A percentile compares a stretch with the other conserved stretches of the same genome.
Evolutionary conservation across 2,329 filamentous ascomycete genomes (phyloP).

Genomic region (Ophiostoma populinum): DNA sequence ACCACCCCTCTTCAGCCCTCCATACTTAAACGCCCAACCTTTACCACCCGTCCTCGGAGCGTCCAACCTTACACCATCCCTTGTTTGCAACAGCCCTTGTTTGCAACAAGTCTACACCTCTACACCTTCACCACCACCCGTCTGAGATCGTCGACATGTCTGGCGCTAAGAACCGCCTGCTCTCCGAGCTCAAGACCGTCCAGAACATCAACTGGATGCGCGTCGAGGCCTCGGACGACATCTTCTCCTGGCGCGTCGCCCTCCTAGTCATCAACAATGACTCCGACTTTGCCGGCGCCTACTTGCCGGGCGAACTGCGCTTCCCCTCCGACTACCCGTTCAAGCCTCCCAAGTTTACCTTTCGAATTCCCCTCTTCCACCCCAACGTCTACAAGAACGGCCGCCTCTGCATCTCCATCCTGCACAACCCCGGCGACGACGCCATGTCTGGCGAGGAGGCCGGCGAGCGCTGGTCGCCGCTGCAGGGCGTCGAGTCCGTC

Average conservation of each 20-base stretch:
- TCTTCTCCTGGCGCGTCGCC: slow-evolving; percentile 74
- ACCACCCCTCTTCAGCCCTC: too few species aligned
- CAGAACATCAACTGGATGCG: slow-evolving; percentile 87
- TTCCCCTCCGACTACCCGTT: slow-evolving; percentile 86
- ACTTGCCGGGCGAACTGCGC: slow-evolving; percentile 72
- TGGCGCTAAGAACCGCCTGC: slow-evolving; percentile 61
- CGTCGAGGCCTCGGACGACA: slow-evolving; percentile 54
- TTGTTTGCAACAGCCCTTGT: too few species aligned
- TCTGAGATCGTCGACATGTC: too few species aligned
- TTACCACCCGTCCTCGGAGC: too few species aligned
- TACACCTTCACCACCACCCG: too few species aligned
- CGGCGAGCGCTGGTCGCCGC: slow-evolving; percentile 83
- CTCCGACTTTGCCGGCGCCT: slow-evolving; percentile 81
- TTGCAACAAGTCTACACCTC: too few species aligned
- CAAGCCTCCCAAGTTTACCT: slow-evolving; percentile 75
- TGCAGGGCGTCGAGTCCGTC: slow-evolving; percentile 88
- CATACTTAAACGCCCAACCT: too few species aligned
- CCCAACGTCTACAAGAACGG: slow-evolving; percentile 90
- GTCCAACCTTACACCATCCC: too few species aligned
- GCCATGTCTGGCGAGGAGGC: slow-evolving; percentile 80
- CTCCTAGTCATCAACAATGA: slow-evolving; percentile 88
- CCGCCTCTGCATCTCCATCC: slow-evolving; percentile 87
- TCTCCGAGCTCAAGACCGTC: slow-evolving; percentile 72
- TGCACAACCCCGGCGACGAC: slow-evolving; percentile 83
- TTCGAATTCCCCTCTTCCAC: slow-evolving; percentile 63